phyloP scores from a whole-genome alignment of 176 grass and related monocot genomes.

The Thinopyrum elongatum region DNA sequence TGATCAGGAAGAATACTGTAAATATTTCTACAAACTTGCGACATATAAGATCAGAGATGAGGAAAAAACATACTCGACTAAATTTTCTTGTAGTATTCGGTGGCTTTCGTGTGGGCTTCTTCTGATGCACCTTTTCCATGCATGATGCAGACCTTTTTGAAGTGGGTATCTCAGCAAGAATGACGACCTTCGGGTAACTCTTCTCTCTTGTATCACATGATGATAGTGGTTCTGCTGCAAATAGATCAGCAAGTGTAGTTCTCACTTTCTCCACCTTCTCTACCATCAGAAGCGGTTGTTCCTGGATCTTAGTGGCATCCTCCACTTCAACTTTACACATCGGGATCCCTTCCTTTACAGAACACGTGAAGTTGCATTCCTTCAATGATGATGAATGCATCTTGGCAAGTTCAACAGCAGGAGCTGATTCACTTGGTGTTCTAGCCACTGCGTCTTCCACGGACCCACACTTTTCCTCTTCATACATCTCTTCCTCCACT shows the following conservation, averaged over 20 bases:
- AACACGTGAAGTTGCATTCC: constrained; percentile 33
- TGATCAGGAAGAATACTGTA: not conserved
- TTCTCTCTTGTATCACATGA: constrained; percentile 31
- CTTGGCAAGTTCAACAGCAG: constrained; percentile 29
- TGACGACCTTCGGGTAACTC: constrained; percentile 8
- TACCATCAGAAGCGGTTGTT: constrained; percentile 70
- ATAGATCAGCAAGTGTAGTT: constrained; percentile 93
- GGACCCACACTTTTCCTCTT: constrained; percentile 28
- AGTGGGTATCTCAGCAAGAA: constrained; percentile 21
- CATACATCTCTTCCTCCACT: constrained; percentile 31
- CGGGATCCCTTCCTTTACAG: constrained; percentile 24
- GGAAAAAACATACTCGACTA: constrained; percentile 53
- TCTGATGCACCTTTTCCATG: constrained; percentile 49
- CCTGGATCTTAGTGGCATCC: constrained; percentile 52
- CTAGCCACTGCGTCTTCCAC: constrained; percentile 4
- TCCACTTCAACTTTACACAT: constrained; percentile 12
- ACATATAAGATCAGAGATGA: not conserved
- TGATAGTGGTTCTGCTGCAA: constrained; percentile 67
- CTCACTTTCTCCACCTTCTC: constrained; percentile 66
- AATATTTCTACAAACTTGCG: constrained; percentile 12
- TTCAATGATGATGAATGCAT: constrained; percentile 39
- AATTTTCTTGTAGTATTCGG: constrained; percentile 52
- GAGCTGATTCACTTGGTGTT: constrained; percentile 4
- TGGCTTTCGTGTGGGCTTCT: constrained; percentile 37
- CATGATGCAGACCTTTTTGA: constrained; percentile 22